phyloP scores from a whole-genome alignment of 2,329 filamentous ascomycete genomes.

The Botrytis cinerea region DNA sequence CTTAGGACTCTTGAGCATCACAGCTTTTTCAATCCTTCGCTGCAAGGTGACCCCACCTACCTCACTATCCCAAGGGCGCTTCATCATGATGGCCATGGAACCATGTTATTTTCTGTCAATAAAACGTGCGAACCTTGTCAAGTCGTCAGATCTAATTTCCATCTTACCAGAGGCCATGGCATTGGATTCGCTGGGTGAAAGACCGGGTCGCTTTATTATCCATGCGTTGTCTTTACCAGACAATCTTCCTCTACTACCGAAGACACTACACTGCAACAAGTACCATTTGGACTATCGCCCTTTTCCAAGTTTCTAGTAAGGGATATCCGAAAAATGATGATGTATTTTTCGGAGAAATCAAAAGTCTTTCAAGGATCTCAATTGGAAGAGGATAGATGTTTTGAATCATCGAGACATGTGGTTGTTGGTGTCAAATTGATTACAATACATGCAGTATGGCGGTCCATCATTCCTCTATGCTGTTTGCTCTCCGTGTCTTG shows the following conservation, averaged over 20 bases:
- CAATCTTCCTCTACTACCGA: constrained; percentile 9
- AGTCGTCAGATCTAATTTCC: constrained; percentile 33
- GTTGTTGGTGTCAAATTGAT: background rate
- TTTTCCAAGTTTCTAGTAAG: constrained; percentile 5
- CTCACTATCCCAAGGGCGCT: constrained; percentile 16
- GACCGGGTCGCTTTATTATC: constrained; percentile 23
- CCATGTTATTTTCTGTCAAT: constrained; percentile 6
- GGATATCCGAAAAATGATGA: constrained; percentile 1
- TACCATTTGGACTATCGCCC: constrained; percentile 2
- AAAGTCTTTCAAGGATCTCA: background rate
- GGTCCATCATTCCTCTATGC: background rate
- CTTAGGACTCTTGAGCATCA: constrained; percentile 22
- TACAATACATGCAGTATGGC: background rate
- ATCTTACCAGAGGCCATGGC: constrained; percentile 29
- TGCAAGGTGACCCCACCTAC: constrained; percentile 17
- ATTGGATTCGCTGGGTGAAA: constrained; percentile 28
- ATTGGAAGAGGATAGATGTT: too few relatives aligned
- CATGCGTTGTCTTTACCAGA: constrained; percentile 23
- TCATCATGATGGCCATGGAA: constrained; percentile 5
- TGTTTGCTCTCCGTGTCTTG: background rate
- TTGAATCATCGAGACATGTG: background rate
- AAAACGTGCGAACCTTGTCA: constrained; percentile 31
- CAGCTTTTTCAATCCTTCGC: constrained; percentile 22
- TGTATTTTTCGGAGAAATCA: background rate
- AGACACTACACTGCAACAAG: constrained; percentile 5